phyloP scores from a whole-genome alignment of 2,329 filamentous ascomycete genomes.

The Alternaria atra region DNA sequence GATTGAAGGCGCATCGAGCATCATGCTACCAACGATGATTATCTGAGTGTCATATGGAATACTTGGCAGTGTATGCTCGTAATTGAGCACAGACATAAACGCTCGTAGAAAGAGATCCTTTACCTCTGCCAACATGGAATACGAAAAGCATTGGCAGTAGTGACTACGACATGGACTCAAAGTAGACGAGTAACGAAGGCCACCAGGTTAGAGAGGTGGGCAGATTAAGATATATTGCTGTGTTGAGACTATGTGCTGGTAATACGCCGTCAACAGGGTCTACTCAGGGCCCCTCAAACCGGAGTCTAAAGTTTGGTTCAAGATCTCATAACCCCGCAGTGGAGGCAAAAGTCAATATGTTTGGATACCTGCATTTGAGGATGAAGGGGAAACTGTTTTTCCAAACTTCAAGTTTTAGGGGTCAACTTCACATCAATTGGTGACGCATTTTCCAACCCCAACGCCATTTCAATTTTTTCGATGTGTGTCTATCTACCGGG shows the following conservation, averaged over 20 bases:
- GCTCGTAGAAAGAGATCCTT: not conserved
- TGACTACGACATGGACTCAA: not conserved
- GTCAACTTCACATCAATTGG: not conserved
- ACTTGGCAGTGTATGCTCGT: not conserved
- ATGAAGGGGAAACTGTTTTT: too few species aligned
- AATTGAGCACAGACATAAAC: not conserved
- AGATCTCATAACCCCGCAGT: not conserved
- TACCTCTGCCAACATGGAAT: not conserved
- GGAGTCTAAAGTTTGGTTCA: not conserved
- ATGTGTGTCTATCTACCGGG: slow-evolving; percentile 16
- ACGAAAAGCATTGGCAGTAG: not conserved
- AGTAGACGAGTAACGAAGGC: not conserved
- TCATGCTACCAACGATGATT: not conserved
- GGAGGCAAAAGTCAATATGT: not conserved
- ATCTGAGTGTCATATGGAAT: not conserved
- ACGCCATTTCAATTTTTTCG: slow-evolving; percentile 9
- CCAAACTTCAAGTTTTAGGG: not conserved
- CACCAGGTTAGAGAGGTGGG: too few species aligned
- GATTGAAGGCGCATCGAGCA: not conserved
- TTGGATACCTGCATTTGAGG: not conserved
- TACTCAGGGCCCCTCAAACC: not conserved
- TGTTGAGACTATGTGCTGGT: not conserved
- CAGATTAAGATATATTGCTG: not conserved
- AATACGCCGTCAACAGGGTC: not conserved
- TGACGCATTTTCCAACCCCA: not conserved